phyloP scores from a whole-genome alignment of 306 rosid species.

The Carpinus viminea region DNA sequence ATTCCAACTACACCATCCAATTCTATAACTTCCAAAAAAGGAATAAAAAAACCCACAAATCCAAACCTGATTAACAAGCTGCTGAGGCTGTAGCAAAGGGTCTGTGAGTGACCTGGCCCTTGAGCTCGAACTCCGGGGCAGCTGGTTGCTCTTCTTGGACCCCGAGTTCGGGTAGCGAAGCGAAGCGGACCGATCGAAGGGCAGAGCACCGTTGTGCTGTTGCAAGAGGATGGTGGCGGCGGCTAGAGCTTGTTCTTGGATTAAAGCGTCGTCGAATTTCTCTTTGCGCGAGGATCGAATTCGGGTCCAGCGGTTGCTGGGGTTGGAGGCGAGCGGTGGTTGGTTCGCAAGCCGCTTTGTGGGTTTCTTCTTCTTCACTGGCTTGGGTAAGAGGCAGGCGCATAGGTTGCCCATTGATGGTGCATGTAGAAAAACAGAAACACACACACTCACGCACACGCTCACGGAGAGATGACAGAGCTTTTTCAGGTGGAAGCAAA shows the following conservation, averaged over 20 bases:
- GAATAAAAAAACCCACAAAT: background rate
- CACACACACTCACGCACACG: background rate
- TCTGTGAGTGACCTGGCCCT: conserved; percentile 88
- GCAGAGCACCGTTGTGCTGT: conserved; percentile 44
- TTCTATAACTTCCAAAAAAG: background rate
- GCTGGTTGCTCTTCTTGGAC: conserved; percentile 49
- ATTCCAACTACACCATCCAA: background rate
- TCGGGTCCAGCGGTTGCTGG: conserved; percentile 57
- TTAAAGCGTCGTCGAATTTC: conserved; percentile 51
- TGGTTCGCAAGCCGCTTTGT: conserved; percentile 59
- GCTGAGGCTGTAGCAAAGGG: conserved; percentile 91
- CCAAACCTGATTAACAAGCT: conserved; percentile 73
- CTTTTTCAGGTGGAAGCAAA: background rate
- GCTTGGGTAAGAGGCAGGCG: conserved; percentile 48
- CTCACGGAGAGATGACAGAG: background rate
- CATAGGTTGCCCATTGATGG: conserved; percentile 85
- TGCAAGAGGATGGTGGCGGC: conserved; percentile 82
- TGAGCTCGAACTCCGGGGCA: conserved; percentile 87
- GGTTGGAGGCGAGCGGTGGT: conserved; percentile 32
- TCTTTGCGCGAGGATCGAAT: conserved; percentile 56
- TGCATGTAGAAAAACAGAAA: conserved; percentile 40
- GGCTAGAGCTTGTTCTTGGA: conserved; percentile 80
- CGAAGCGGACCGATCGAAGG: conserved; percentile 83
- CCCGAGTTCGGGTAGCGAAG: conserved; percentile 65
- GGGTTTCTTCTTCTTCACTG: conserved; percentile 36